These are phyloP conservation scores for Pseudogymnoascus sp. DNA, from an alignment of 2,329 filamentous ascomycete species.

Conservation along the genomic window DNA sequence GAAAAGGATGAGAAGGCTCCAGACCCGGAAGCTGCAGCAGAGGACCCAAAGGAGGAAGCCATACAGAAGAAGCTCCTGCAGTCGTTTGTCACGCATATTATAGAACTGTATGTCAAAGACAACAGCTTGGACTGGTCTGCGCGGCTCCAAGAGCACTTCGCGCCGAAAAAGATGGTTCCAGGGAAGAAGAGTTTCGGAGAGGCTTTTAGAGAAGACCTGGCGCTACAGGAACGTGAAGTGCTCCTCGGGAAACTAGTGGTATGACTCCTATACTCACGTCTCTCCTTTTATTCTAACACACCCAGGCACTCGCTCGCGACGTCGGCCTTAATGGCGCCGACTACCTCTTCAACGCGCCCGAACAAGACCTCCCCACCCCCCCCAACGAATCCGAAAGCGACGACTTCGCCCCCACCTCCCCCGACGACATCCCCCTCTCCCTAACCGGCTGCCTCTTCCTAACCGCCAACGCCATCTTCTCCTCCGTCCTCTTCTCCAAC, in stretches of 20 bases:
- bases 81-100: constrained; percentile 67
- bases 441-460: constrained; percentile 51
- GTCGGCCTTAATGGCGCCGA: constrained; percentile 42
- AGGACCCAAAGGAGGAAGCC: constrained; percentile 49
- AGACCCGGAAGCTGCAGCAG: constrained; percentile 49
- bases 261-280: constrained; percentile 25
- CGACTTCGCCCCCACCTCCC: constrained; percentile 32
- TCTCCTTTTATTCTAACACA: constrained; percentile 15
- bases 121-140: constrained; percentile 53
- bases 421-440: constrained; percentile 48
- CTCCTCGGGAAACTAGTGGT: constrained; percentile 66
- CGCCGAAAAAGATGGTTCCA: constrained; percentile 55
- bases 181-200: constrained; percentile 53
- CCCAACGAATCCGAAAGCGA: constrained; percentile 30
- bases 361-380: constrained; percentile 28
- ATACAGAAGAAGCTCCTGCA: constrained; percentile 60
- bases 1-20: constrained; percentile 39
- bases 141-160: constrained; percentile 59
- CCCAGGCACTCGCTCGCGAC: constrained; percentile 42
- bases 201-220: constrained; percentile 55
- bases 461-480: constrained; percentile 54
- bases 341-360: constrained; percentile 38
- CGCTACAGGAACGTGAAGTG: constrained; percentile 52
- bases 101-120: constrained; percentile 63
- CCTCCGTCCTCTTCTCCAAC: constrained; percentile 48